Evolutionary conservation across 2,329 filamentous ascomycete species (phyloP).

Genomic region (Botrytis porri): DNA sequence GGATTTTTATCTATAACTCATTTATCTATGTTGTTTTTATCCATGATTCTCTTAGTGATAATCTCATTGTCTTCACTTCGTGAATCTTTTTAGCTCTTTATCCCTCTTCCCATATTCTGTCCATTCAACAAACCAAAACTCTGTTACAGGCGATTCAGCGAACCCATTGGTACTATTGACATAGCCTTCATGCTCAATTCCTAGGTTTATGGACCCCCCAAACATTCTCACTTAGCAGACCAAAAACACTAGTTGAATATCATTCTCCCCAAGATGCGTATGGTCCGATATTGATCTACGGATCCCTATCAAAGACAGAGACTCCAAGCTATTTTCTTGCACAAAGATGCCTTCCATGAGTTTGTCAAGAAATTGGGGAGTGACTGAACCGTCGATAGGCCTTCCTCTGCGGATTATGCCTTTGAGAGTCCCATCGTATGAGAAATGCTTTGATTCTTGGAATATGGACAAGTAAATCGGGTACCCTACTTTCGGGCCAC

Average conservation of each 20-base stretch:
- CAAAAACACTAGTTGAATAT: not conserved
- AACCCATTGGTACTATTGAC: not conserved
- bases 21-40: not conserved
- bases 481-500: too few species aligned
- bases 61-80: not conserved
- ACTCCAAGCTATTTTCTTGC: not conserved
- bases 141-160: not conserved
- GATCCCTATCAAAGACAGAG: not conserved
- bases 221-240: not conserved
- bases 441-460: not conserved
- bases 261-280: not conserved
- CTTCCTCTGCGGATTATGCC: fast-evolving
- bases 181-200: not conserved
- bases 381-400: fast-evolving
- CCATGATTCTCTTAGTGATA: not conserved
- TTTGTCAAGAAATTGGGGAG: not conserved
- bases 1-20: not conserved
- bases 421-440: not conserved
- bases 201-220: not conserved
- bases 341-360: not conserved
- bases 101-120: not conserved
- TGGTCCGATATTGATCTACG: not conserved
- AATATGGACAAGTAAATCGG: not conserved
- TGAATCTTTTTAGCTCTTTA: fast-evolving
- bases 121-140: not conserved